These are phyloP conservation scores for Boletellus deceptivus DNA, from an alignment of 1,284 basidiomycete species.

Conservation along the genomic window DNA sequence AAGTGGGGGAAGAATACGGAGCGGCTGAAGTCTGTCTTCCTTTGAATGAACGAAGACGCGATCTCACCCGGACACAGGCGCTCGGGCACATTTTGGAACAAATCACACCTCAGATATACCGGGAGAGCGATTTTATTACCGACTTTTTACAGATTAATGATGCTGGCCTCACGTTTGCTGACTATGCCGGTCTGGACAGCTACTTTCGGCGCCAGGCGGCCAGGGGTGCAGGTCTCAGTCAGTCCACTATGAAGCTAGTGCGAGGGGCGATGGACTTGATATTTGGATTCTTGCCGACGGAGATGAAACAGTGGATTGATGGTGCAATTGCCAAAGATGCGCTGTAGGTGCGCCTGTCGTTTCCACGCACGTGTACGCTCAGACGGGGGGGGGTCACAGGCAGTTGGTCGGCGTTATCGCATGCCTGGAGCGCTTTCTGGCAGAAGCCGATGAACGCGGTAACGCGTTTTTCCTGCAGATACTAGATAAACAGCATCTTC, in stretches of 20 bases:
- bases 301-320: conserved; percentile 86
- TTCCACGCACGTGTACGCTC: neutral
- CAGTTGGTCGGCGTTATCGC: conserved; percentile 85
- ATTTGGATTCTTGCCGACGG: conserved; percentile 87
- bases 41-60: neutral
- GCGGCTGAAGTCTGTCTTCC: conserved; percentile 60
- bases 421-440: conserved; percentile 75
- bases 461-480: conserved; percentile 73
- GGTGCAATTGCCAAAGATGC: conserved; percentile 71
- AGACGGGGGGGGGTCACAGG: conserved; percentile 40
- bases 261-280: conserved; percentile 91
- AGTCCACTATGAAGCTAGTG: conserved; percentile 75
- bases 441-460: conserved; percentile 76
- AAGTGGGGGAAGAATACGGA: conserved; percentile 57
- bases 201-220: conserved; percentile 93
- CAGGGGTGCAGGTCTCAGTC: conserved; percentile 63
- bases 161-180: conserved; percentile 87
- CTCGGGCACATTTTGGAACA: conserved; percentile 76
- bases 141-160: conserved; percentile 93
- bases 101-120: conserved; percentile 73
- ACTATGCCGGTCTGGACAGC: conserved; percentile 92
- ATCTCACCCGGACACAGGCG: conserved; percentile 54
- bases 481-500: conserved; percentile 79
- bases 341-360: conserved; percentile 54
- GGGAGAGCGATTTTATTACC: conserved; percentile 86